phyloP scores from a whole-genome alignment of 441 rosid genomes.

The Arabidopsis hybrid region DNA sequence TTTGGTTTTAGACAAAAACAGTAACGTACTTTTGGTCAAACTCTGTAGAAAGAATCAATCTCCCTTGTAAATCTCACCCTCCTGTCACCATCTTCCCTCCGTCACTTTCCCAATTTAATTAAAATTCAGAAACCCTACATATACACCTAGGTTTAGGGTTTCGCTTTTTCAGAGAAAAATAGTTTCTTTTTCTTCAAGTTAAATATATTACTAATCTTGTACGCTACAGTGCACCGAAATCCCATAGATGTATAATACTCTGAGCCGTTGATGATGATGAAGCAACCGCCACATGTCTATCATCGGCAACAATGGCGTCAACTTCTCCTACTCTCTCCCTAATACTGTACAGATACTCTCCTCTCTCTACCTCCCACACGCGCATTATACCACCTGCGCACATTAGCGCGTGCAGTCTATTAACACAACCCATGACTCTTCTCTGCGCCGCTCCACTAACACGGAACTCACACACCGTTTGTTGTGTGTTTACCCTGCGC shows the following conservation, averaged over 20 bases:
- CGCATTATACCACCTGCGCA: conserved; percentile 69
- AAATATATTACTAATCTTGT: conserved; percentile 17
- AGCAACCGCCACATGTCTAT: conserved; percentile 82
- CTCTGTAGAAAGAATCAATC: conserved; percentile 42
- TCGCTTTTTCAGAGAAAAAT: conserved; percentile 33
- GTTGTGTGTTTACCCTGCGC: conserved; percentile 54
- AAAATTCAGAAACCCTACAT: conserved; percentile 41
- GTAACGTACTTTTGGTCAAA: conserved; percentile 47
- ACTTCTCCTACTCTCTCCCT: conserved; percentile 64
- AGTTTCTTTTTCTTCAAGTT: background rate
- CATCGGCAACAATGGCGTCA: conserved; percentile 66
- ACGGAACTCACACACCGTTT: conserved; percentile 59
- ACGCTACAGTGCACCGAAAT: conserved; percentile 67
- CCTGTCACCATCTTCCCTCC: conserved; percentile 42
- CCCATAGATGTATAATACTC: conserved; percentile 76
- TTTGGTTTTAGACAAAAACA: conserved; percentile 44
- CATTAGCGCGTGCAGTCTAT: conserved; percentile 65
- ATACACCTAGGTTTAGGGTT: conserved; percentile 46
- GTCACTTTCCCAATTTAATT: conserved; percentile 41
- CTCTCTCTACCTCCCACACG: conserved; percentile 67
- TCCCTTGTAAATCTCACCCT: conserved; percentile 40
- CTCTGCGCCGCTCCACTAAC: conserved; percentile 46
- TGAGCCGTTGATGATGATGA: conserved; percentile 40
- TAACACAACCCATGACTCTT: conserved; percentile 69
- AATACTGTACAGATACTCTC: conserved; percentile 54